These are phyloP conservation scores for Bonia amplexicaulis DNA, from an alignment of 176 grass and related monocot genomes.

Conservation along the genomic window DNA sequence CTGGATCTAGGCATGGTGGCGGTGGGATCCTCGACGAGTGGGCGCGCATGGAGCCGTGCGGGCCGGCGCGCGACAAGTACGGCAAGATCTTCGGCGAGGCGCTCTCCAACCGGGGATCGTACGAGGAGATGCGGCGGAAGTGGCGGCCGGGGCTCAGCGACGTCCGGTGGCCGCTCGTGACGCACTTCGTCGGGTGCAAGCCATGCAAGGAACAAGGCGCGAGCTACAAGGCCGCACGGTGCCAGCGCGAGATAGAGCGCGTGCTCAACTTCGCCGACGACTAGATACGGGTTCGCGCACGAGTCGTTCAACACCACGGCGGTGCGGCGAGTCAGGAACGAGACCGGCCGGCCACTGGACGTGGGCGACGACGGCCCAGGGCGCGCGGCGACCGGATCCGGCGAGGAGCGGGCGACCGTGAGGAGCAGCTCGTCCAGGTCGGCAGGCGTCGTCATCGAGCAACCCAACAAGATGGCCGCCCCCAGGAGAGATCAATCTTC, in stretches of 20 bases:
- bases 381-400: too few species aligned
- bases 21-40: constrained; percentile 78
- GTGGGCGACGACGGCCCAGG: constrained; percentile 47
- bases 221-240: constrained; percentile 41
- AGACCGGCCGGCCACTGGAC: constrained; percentile 52
- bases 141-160: constrained; percentile 46
- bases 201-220: constrained; percentile 54
- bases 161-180: constrained; percentile 88
- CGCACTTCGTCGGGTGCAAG: constrained; percentile 97
- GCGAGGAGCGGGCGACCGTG: too few species aligned
- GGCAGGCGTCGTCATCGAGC: too few species aligned
- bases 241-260: constrained; percentile 62
- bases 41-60: constrained; percentile 67
- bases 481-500: too few species aligned
- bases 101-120: constrained; percentile 53
- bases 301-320: constrained; percentile 53
- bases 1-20: too few species aligned
- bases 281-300: constrained; percentile 87
- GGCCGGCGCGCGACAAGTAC: constrained; percentile 53
- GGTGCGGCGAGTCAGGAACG: constrained; percentile 54
- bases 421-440: too few species aligned
- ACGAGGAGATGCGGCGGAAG: constrained; percentile 64
- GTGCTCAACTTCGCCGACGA: constrained; percentile 88
- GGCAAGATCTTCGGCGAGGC: constrained; percentile 48
- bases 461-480: too few species aligned